These are phyloP conservation scores for Ajuga chamaepitys DNA, from an alignment of 257 asterid genomes.

Conservation along the genomic window DNA sequence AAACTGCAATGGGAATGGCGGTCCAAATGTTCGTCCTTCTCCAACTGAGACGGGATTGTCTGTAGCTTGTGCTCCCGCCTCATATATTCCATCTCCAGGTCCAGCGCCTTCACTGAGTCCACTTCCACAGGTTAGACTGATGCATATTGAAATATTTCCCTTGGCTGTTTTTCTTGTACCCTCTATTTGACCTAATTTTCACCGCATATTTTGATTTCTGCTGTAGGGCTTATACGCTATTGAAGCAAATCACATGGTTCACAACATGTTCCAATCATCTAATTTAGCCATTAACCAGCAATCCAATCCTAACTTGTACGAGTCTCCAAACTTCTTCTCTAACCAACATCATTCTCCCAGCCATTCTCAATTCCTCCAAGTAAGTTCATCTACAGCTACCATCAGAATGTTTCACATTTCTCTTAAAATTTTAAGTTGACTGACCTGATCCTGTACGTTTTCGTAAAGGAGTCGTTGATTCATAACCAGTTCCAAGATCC, in stretches of 20 bases:
- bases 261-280: slow-evolving; percentile 42
- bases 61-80: slow-evolving; percentile 38
- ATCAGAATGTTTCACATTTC: not conserved
- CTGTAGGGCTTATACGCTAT: slow-evolving; percentile 45
- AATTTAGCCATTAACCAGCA: slow-evolving; percentile 35
- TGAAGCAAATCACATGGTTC: slow-evolving; percentile 45
- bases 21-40: slow-evolving; percentile 19
- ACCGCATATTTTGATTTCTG: slow-evolving; percentile 9
- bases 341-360: slow-evolving; percentile 44
- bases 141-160: not conserved
- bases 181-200: not conserved
- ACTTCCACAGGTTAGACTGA: slow-evolving; percentile 40
- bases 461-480: slow-evolving; percentile 40
- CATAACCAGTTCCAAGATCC: slow-evolving; percentile 49
- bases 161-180: not conserved
- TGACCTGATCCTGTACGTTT: not conserved
- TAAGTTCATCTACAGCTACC: slow-evolving; percentile 20
- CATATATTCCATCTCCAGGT: slow-evolving; percentile 41
- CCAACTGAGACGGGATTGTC: slow-evolving; percentile 33
- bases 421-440: not conserved
- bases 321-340: slow-evolving; percentile 36
- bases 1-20: slow-evolving; percentile 16
- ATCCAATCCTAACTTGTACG: slow-evolving; percentile 41
- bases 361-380: slow-evolving; percentile 49
- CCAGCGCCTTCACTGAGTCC: slow-evolving; percentile 40